Base-by-base conservation (phyloP, 2,329 filamentous ascomycete species). In the Pseudogymnoascus sp. region DNA sequence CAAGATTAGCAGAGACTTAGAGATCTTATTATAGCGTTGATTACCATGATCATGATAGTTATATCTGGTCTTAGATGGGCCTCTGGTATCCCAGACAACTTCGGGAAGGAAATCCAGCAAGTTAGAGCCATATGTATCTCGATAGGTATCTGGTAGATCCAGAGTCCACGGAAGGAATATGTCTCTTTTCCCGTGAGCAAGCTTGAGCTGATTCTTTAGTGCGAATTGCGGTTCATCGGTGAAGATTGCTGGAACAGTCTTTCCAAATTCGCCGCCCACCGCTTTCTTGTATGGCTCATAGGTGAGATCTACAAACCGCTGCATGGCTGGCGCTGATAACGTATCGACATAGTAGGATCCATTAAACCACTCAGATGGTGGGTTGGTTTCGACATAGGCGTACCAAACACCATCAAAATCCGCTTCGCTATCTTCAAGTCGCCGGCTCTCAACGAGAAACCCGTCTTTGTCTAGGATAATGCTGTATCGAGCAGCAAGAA, bases 151-250 rank as follows among this genome's bases (percentile, higher is more conserved):
- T 2, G 70, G 62, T 1, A 74, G 63, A 59, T 73, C 70, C 1
- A 62, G 62, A 5, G 70, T 73, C 73, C 73, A 74, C 12, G 72
- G 72, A 2, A 74, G 59, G 41, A 72, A 72, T 16, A 72, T 62
- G 61, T 74, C 73, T 26, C 70, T 60, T 10, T 41, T 35, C 5
- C 65, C 65, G 40, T 59, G 63, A 0, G 72, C 70, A 46, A 67
- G 67, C 8, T 66, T 66, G 0, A 74, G 65, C 19, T 69, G 69
- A 6, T 67, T 72, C 63, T 74, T 74, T 3, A 66, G 70, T 3
- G 72, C 68, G 22, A 74, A 73, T 62, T 73, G 72, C 1, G 73
- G 72, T 38, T 74, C 72, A 56, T 74, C 73, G 3, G 71, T 74
- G 22, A 73, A 74, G 14, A 73, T 74, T 46, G 71, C 72, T 1